Evolutionary conservation across 228 moss, liverwort and hornwort genomes (phyloP).

Genomic region (Sphagnum magellanicum): DNA sequence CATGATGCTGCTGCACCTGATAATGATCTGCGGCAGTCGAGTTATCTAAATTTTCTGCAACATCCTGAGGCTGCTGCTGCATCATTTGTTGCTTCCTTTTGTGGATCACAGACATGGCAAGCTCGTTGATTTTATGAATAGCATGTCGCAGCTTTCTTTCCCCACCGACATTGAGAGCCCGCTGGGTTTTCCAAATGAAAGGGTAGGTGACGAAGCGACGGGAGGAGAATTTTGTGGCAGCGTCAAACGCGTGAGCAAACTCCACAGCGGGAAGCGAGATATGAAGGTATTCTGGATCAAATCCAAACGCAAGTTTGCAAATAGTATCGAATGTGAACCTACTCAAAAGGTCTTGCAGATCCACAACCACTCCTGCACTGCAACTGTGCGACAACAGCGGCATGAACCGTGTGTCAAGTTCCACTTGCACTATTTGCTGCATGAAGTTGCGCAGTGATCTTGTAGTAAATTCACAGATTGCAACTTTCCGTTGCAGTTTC

Average conservation of each 20-base stretch:
- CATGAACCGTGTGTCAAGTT: no score
- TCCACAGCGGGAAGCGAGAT: conserved; percentile 38
- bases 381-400: neutral
- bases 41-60: no score
- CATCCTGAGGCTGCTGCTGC: conserved; percentile 17
- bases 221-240: conserved; percentile 14
- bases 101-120: no score
- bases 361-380: conserved; percentile 6
- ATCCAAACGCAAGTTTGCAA: conserved; percentile 54
- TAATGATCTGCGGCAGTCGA: no score
- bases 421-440: no score
- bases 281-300: conserved; percentile 39
- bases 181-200: conserved; percentile 22
- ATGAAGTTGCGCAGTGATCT: conserved; percentile 12
- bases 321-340: conserved; percentile 69
- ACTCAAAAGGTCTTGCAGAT: conserved; percentile 30
- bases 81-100: no score
- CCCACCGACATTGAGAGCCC: conserved; percentile 21
- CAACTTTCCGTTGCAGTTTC: conserved; percentile 30
- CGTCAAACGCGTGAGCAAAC: conserved; percentile 47
- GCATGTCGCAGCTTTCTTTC: conserved; percentile 22
- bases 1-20: no score
- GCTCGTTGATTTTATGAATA: no score
- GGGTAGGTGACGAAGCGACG: conserved; percentile 13
- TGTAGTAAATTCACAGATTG: conserved; percentile 30